Evolutionary conservation across 768 basidiomycete genomes (phyloP), one percentile per base, ranked within the genome.

Genomic region (Chalciporus piperatus): DNA sequence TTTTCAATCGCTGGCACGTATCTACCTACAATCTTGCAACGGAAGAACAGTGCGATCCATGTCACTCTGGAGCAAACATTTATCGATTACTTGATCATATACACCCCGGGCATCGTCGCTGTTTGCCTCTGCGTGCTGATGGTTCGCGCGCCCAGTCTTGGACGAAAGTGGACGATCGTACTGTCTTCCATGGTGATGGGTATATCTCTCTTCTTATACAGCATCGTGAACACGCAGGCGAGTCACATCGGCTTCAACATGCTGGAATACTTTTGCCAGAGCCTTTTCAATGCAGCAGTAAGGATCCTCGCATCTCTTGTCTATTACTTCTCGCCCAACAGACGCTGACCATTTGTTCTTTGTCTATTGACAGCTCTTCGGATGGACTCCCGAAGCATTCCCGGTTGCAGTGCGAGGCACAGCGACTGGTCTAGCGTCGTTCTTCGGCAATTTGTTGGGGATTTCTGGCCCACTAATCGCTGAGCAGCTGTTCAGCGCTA

Each of bases 341-440:
- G 3, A n/a, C 3, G 22, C n/a, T 16, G 35, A n/a, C 47, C 9
- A 9, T 25, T 9, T 37, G 6, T n/a, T 37, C 6, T n/a, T 3
- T n/a, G 35, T 1, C 12, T 3, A 13, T 32, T 37, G 35, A 32
- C 32, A 59, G 57, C 45, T 57, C 51, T 27, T 39, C 2, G 56
- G 58, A 27, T 59, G 58, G 58, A 59, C 47, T 20, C 58, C 58
- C 3, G 58, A 59, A 30, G 51, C 58, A 12, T 59, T 59, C 30
- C 58, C 58, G 16, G 3, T 30, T 17, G 48, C 58, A 12, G 49
- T 59, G 6, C 48, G 58, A 30, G 58, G 58, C 9, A 59, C 58
- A 25, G 58, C 46, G 1, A 48, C 52, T 1, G 56, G 58, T 4
- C 37, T 50, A 23, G 45, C 56, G 10, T 1, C n/a, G 3, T 58